phyloP scores from a whole-genome alignment of 768 basidiomycete species.

The Leccinellum rugosiceps region DNA sequence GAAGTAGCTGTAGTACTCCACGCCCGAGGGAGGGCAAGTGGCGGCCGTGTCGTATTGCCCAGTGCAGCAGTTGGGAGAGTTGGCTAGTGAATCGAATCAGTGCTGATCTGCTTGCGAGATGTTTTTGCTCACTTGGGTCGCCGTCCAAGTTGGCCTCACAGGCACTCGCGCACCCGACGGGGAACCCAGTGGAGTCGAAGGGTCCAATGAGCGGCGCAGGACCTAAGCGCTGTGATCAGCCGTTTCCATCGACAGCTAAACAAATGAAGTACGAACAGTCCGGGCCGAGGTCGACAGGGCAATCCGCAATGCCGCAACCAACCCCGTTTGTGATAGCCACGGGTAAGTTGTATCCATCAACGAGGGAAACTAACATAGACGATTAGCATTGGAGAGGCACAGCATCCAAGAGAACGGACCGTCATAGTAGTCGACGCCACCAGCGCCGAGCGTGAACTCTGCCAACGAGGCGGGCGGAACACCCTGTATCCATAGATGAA shows the following conservation, averaged over 20 bases:
- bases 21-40: constrained; percentile 53
- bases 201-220: constrained; percentile 52
- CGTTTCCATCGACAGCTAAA: neutral
- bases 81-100: constrained; percentile 31
- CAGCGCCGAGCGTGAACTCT: constrained; percentile 58
- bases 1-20: constrained; percentile 44
- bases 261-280: constrained; percentile 40
- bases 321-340: constrained; percentile 53
- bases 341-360: constrained; percentile 66
- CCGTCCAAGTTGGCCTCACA: constrained; percentile 42
- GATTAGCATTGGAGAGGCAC: neutral
- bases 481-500: constrained; percentile 35
- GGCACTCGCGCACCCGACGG: constrained; percentile 61
- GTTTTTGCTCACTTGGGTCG: constrained; percentile 30
- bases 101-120: too few species aligned
- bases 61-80: constrained; percentile 66
- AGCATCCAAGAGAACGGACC: constrained; percentile 32
- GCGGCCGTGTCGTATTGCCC: constrained; percentile 48
- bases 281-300: constrained; percentile 59
- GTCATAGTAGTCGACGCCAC: constrained; percentile 56
- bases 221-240: constrained; percentile 30
- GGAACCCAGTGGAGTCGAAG: constrained; percentile 46
- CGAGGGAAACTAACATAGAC: constrained; percentile 49
- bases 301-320: constrained; percentile 55
- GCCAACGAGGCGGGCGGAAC: constrained; percentile 70